phyloP scores from a whole-genome alignment of 1,139 yeast genomes.

The Diutina mesorugosa region DNA sequence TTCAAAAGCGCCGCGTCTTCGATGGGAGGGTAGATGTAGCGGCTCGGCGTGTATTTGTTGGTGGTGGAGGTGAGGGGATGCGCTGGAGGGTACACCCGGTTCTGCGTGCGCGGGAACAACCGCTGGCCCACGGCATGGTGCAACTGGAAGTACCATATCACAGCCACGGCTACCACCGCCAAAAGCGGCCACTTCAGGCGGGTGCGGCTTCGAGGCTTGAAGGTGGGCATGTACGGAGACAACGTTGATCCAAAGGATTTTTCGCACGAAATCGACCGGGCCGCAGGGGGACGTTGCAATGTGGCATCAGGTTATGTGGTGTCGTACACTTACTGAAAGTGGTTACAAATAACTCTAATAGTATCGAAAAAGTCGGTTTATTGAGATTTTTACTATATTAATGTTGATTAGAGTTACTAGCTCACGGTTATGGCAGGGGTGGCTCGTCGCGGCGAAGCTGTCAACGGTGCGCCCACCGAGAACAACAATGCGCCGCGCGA shows the following conservation, averaged over 20 bases:
- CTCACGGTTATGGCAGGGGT: no score
- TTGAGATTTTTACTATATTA: no score
- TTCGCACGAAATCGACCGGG: not conserved
- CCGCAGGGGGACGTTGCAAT: no score
- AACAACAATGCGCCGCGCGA: no score
- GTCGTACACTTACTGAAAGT: no score
- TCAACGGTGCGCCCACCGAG: not conserved
- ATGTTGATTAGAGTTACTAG: no score
- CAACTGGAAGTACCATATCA: not conserved
- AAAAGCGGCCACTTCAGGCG: not conserved
- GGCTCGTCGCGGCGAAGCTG: not conserved
- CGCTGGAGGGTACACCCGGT: conserved; percentile 14
- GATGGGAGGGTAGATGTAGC: conserved; percentile 51
- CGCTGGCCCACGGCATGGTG: not conserved
- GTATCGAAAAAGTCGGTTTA: no score
- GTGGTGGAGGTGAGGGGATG: conserved; percentile 22
- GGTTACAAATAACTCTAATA: no score
- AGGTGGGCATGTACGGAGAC: not conserved
- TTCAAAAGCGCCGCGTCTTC: conserved; percentile 51
- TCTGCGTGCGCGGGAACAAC: not conserved
- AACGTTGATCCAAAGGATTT: not conserved
- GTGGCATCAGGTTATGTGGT: no score
- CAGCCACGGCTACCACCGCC: not conserved
- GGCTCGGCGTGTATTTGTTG: conserved; percentile 31
- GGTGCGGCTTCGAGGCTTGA: not conserved